Conservation (phyloP, 177 flowering plant species). For the Vitis hybrid region DNA sequence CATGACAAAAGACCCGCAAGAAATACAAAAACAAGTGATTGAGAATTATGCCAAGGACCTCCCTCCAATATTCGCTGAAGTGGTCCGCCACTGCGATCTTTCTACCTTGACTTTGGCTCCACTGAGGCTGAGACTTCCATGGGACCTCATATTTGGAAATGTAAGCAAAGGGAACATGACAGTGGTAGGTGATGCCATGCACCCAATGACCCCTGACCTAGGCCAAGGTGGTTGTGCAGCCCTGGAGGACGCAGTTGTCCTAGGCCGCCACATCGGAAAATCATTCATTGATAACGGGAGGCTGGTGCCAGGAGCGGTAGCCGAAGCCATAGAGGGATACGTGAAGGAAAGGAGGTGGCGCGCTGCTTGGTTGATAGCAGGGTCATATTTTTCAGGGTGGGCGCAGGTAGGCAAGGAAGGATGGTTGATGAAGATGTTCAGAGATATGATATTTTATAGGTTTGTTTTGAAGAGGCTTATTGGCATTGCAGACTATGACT, state of each 20-base stretch:
- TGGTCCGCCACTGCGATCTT: conserved; percentile 24
- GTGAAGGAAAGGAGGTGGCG: conserved; percentile 42
- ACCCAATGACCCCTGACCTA: conserved; percentile 46
- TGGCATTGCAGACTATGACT: conserved; percentile 18
- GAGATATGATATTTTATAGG: conserved; percentile 26
- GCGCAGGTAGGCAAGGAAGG: conserved; percentile 25
- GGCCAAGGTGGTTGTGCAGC: conserved; percentile 41
- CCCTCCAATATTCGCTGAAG: conserved; percentile 15
- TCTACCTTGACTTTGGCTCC: conserved; percentile 23
- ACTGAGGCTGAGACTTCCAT: conserved; percentile 27
- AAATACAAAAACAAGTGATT: conserved; percentile 18
- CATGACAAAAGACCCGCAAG: conserved; percentile 11
- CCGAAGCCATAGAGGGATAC: conserved; percentile 24
- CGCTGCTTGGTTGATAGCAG: conserved; percentile 25
- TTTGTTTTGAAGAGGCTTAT: conserved; percentile 1
- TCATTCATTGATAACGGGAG: conserved; percentile 9
- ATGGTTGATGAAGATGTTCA: conserved; percentile 28
- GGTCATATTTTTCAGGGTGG: conserved; percentile 33
- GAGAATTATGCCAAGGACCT: conserved; percentile 25
- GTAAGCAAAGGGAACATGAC: conserved; percentile 22
- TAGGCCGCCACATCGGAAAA: conserved; percentile 34
- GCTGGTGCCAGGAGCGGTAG: conserved; percentile 10
- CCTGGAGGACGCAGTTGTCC: conserved; percentile 47
- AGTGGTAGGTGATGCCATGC: conserved; percentile 51
- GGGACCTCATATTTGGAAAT: conserved; percentile 20